Percentiles rank a stretch among this genome's conserved stretches.
phyloP scores from a whole-genome alignment of 805 yeast genomes.

The Groenewaldozyma tartarivorans region DNA sequence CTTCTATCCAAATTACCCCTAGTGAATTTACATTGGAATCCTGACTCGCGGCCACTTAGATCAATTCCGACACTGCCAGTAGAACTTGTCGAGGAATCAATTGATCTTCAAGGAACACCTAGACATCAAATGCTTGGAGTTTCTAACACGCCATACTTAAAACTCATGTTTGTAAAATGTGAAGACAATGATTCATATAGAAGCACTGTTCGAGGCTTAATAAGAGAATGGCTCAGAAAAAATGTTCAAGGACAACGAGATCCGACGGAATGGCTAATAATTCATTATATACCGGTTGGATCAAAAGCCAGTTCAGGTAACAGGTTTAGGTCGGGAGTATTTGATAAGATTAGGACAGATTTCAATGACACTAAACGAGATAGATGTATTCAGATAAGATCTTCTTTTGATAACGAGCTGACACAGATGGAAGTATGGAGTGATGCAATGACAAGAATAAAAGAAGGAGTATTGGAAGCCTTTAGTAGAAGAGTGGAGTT shows the following conservation, averaged over 20 bases:
- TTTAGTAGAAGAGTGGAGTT: slow-evolving; percentile 40
- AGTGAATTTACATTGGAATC: slow-evolving; percentile 63
- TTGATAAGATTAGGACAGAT: slow-evolving; percentile 47
- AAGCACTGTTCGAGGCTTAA: slow-evolving; percentile 68
- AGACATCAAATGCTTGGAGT: slow-evolving; percentile 33
- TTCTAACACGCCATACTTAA: slow-evolving; percentile 44
- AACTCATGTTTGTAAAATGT: slow-evolving; percentile 59
- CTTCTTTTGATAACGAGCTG: slow-evolving; percentile 14
- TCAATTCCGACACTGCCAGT: slow-evolving; percentile 55
- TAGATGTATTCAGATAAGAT: slow-evolving; percentile 25
- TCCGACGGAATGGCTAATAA: slow-evolving; percentile 53
- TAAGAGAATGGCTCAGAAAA: slow-evolving; percentile 66
- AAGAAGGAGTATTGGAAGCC: slow-evolving; percentile 41
- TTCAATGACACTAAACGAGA: slow-evolving; percentile 33
- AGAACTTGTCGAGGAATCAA: slow-evolving; percentile 48
- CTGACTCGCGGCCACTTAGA: slow-evolving; percentile 43
- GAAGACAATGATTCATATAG: slow-evolving; percentile 67
- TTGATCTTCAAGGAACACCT: slow-evolving; percentile 22
- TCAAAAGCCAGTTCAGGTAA: slow-evolving; percentile 25
- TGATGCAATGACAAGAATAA: slow-evolving; percentile 35
- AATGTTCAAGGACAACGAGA: slow-evolving; percentile 30
- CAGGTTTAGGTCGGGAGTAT: slow-evolving; percentile 37
- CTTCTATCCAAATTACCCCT: slow-evolving; percentile 43
- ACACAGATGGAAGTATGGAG: slow-evolving; percentile 39
- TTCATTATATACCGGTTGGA: slow-evolving; percentile 39